phyloP scores from a whole-genome alignment of 805 yeast species.

The Cyberlindnera xylosilytica region DNA sequence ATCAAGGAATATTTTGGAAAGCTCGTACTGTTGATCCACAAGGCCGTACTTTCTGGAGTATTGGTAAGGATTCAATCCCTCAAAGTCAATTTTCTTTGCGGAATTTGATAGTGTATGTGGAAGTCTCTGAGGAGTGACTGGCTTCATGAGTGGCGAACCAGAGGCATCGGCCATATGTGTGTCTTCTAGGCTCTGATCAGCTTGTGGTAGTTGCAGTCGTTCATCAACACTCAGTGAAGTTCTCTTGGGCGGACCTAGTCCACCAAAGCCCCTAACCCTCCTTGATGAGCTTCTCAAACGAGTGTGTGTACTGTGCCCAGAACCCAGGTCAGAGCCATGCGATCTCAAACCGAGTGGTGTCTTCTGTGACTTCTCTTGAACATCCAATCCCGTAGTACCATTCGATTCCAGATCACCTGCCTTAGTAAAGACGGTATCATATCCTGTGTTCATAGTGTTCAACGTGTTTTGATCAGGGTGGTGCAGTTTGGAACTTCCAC shows the following conservation, averaged over 20 bases:
- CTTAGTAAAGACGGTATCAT: conserved; percentile 25
- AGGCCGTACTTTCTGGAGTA: conserved; percentile 36
- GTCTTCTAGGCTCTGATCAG: conserved; percentile 17
- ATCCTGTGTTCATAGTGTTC: conserved; percentile 22
- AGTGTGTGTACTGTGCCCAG: conserved; percentile 15
- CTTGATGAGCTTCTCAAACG: conserved; percentile 30
- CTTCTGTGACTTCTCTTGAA: conserved; percentile 15
- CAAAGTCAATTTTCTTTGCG: conserved; percentile 28
- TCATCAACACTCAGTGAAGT: conserved; percentile 19
- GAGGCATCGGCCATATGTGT: conserved; percentile 21
- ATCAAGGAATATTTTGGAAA: conserved; percentile 35
- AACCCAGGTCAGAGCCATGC: conserved; percentile 13
- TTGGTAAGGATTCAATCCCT: conserved; percentile 39
- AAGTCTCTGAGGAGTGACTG: not conserved
- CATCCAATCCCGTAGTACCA: conserved; percentile 17
- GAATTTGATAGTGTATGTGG: not conserved
- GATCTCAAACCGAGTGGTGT: conserved; percentile 18
- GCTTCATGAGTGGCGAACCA: conserved; percentile 4
- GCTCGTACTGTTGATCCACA: conserved; percentile 33
- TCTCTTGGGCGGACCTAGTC: conserved; percentile 37
- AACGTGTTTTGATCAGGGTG: conserved; percentile 15
- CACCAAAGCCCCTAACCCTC: conserved; percentile 27
- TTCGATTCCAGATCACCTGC: conserved; percentile 14
- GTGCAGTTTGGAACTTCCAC: conserved; percentile 6
- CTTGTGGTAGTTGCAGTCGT: not conserved